Percentiles rank a stretch among this genome's conserved stretches.
Evolutionary conservation across 495 filamentous ascomycete species (phyloP).

Genomic region (Alectoria sarmentosa): DNA sequence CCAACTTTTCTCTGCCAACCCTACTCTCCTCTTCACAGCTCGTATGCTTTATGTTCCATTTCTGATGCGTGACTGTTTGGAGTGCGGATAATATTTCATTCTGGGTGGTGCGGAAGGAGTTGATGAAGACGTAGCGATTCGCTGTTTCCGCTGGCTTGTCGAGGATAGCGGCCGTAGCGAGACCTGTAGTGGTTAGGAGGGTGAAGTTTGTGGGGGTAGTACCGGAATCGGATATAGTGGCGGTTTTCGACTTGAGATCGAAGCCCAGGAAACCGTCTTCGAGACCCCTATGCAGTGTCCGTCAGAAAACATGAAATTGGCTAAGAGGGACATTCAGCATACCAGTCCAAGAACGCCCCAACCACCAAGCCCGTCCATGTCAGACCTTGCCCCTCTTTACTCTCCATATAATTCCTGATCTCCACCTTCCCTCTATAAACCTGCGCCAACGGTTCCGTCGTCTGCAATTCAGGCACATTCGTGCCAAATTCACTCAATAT

Average conservation of each 20-base stretch:
- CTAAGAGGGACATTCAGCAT: constrained; percentile 20
- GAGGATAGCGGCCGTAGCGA: constrained; percentile 37
- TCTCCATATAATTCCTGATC: constrained; percentile 40
- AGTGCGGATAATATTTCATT: constrained; percentile 38
- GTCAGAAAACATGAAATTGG: background rate
- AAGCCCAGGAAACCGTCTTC: constrained; percentile 40
- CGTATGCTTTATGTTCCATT: constrained; percentile 35
- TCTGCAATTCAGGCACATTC: constrained; percentile 30
- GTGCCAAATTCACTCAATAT: constrained; percentile 47
- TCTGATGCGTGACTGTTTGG: constrained; percentile 37
- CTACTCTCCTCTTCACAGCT: constrained; percentile 30
- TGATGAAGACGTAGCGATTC: constrained; percentile 45
- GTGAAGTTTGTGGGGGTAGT: constrained; percentile 34
- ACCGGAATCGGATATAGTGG: constrained; percentile 42
- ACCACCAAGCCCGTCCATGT: constrained; percentile 45
- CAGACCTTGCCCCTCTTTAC: constrained; percentile 35
- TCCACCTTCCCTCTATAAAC: constrained; percentile 38
- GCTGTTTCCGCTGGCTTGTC: constrained; percentile 34
- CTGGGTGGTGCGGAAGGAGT: constrained; percentile 40
- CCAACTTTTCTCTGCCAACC: constrained; percentile 30
- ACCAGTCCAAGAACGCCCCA: constrained; percentile 47
- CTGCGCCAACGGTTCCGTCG: constrained; percentile 30
- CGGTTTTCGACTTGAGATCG: constrained; percentile 35
- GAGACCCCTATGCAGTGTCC: constrained; percentile 28
- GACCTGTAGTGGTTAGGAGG: constrained; percentile 36